A percentile compares a stretch with the other conserved stretches of the same genome.
Evolutionary conservation across 768 basidiomycete genomes (phyloP).

Genomic region (Boletus tylopilopsis): DNA sequence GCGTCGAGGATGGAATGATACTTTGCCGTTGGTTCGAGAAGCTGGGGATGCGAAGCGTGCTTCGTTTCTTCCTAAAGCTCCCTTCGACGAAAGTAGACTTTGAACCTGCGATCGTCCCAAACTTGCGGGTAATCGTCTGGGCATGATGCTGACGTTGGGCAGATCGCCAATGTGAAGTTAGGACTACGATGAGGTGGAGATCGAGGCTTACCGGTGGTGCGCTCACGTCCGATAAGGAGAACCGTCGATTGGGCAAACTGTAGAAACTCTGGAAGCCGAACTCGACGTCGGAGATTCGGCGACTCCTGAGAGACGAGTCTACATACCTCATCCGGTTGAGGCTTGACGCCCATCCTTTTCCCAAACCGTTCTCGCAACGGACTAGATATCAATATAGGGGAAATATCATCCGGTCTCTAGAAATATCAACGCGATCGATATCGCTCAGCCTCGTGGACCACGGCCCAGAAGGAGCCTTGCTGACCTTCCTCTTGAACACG

Average conservation of each 20-base stretch:
- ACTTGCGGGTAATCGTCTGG: conserved; percentile 15
- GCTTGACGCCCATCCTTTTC: conserved; percentile 24
- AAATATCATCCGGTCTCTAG: conserved; percentile 24
- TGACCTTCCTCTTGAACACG: conserved; percentile 26
- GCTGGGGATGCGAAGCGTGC: conserved; percentile 11
- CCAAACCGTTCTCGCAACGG: conserved; percentile 30
- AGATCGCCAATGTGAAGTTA: neutral
- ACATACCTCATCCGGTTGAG: conserved; percentile 28
- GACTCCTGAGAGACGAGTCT: too few relatives aligned
- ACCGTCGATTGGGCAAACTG: conserved; percentile 28
- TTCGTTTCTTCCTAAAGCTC: conserved; percentile 6
- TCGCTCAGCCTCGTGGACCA: neutral
- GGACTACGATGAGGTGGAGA: neutral
- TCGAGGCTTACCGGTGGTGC: conserved; percentile 12
- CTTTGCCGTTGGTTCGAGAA: neutral
- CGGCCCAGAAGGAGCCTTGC: neutral
- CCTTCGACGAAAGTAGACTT: conserved; percentile 5
- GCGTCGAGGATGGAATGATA: neutral
- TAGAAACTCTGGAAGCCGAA: conserved; percentile 19
- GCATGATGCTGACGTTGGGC: neutral
- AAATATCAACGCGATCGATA: neutral
- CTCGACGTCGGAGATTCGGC: neutral
- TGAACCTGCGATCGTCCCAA: conserved; percentile 27
- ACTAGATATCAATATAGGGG: conserved; percentile 22
- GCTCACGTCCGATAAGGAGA: conserved; percentile 25